Evolutionary conservation across 805 yeast species (phyloP), one percentile per base, ranked within the genome.

Genomic region (Groenewaldozyma tartarivorans): DNA sequence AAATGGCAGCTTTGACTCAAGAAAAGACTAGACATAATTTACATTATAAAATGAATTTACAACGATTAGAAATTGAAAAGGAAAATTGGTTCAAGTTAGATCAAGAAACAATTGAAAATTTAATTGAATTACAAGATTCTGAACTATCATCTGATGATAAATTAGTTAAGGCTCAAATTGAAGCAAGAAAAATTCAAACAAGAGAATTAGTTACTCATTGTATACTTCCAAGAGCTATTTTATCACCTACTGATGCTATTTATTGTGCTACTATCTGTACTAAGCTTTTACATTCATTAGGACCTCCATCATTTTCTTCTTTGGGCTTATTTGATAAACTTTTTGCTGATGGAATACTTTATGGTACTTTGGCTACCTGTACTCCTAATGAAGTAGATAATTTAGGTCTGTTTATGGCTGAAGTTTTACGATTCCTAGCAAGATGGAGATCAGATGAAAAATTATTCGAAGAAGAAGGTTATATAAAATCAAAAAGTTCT

Each of bases 341-440:
- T 19, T 70, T 85, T 42, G 55, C 62, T 1, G 62, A 64, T 3
- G 64, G 66, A 7, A 57, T 77, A 11, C 55, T 84, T 36, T 69
- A 68, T 36, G 71, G 80, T 2, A 70, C 84, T 2, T 54, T 87
- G 9, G 79, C 74, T 50, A 75, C 90, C 1, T 72, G 77, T 40
- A 82, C 96, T 0, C 71, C 84, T 0, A 60, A 68, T 3, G 96
- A 88, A 54, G 78, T 94, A 1, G 94, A 87, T 50, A 82, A 83
- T 54, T 57, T 87, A 30, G 95, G 95, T 3, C 58, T 84, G 9
- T 87, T 88, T 49, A 73, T 75, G 49, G 66, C 74, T 20, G 77
- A 74, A 19, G 46, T 81, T 1, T 61, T 85, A 33, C 61, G 56
- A 4, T 60, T 59, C 18, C 62, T 79, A 33, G 71, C 73, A 41